phyloP scores from a whole-genome alignment of 305 asterid species.

The Coffea humblotiana region DNA sequence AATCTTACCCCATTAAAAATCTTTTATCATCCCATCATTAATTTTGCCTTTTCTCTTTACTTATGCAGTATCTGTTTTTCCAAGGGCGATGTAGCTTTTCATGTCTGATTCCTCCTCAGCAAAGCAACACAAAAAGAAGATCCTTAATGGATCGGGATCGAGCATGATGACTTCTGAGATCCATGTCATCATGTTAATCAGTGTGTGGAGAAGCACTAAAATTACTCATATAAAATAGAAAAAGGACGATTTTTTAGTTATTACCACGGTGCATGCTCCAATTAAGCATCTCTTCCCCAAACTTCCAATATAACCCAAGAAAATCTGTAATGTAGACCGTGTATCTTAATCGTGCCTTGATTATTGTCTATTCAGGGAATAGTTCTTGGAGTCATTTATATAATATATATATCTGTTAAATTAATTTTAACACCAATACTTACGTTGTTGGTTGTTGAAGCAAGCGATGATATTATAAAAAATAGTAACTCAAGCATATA shows the following conservation, averaged over 20 bases:
- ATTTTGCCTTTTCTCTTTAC: too few species aligned
- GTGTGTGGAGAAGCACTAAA: not conserved
- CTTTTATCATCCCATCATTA: not conserved
- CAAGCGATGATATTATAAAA: too few species aligned
- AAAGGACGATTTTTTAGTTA: not conserved
- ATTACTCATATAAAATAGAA: not conserved
- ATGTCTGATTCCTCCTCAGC: not conserved
- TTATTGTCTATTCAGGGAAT: too few species aligned
- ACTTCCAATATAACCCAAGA: not conserved
- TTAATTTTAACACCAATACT: not conserved
- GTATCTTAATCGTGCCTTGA: not conserved
- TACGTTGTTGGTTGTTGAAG: not conserved
- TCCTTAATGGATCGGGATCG: not conserved
- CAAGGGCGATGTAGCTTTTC: not conserved
- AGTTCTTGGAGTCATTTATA: too few species aligned
- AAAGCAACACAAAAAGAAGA: not conserved
- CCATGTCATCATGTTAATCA: not conserved
- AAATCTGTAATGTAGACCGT: not conserved
- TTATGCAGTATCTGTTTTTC: too few species aligned
- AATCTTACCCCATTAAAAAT: too few species aligned
- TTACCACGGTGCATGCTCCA: not conserved
- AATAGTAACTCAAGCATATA: not conserved
- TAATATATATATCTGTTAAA: not conserved
- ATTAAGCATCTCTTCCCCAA: too few species aligned
- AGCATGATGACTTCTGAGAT: not conserved